These are phyloP conservation scores for Pichia sp. DNA, from an alignment of 1,139 yeast genomes.

Conservation along the genomic window DNA sequence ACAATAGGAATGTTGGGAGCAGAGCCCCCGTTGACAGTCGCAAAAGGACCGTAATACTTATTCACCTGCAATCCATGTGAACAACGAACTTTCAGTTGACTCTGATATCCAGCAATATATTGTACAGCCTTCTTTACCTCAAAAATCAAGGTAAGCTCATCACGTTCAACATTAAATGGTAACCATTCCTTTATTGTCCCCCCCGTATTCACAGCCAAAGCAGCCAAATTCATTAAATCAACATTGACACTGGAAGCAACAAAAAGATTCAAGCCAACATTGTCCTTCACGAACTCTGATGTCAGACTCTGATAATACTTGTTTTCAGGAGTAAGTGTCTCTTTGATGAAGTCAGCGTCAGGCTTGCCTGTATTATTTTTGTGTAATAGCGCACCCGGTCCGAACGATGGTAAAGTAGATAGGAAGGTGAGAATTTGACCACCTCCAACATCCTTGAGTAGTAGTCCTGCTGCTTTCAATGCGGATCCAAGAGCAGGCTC, in stretches of 20 bases:
- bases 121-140: conserved; percentile 51
- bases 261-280: conserved; percentile 75
- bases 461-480: conserved; percentile 60
- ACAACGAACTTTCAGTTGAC: conserved; percentile 78
- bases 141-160: conserved; percentile 61
- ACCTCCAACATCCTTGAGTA: conserved; percentile 64
- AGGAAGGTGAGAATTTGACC: conserved; percentile 76
- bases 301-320: conserved; percentile 62
- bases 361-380: conserved; percentile 40
- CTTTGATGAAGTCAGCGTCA: conserved; percentile 53
- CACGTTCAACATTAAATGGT: conserved; percentile 64
- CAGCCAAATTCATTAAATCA: conserved; percentile 72
- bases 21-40: conserved; percentile 30
- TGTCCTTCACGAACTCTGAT: conserved; percentile 51
- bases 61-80: conserved; percentile 84
- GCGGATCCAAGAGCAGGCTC: conserved; percentile 85
- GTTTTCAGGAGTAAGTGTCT: conserved; percentile 53
- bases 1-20: conserved; percentile 76
- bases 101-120: conserved; percentile 65
- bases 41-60: conserved; percentile 64
- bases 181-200: conserved; percentile 68
- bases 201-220: conserved; percentile 65
- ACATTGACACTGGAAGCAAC: conserved; percentile 59
- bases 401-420: conserved; percentile 72
- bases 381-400: conserved; percentile 71